Evolutionary conservation across 78 protist species (phyloP), one percentile per base, ranked within the genome.

Genomic region (Bodo saltans): DNA sequence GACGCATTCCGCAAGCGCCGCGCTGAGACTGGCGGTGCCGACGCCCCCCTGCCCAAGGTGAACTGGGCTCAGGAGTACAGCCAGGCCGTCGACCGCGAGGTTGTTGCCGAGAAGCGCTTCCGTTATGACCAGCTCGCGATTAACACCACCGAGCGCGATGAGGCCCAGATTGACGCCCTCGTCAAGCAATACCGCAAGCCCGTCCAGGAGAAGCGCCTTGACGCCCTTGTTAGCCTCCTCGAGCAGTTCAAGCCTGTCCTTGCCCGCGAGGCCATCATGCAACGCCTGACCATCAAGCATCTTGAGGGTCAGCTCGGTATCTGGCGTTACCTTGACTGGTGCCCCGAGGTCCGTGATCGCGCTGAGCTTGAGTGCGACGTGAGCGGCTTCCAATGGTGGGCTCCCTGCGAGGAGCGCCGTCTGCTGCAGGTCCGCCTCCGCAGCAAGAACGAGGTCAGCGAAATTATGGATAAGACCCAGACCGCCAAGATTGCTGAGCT

Each of bases 11-110:
- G 42, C n/a, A 8, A 47, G 60, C 60, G 60, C 60, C 60, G 60
- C 60, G 60, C 60, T 17, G 60, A 8, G 53, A 35, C 81, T 26
- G 11, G 39, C 53, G 34, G 35, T 67, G 17, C 81, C 11, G 11
- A 1, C 52, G 28, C 40, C 81, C 1, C 17, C 81, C 81, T 76
- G 30, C 81, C 81, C 32, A 38, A 76, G 81, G 38, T 76, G 69
- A 29, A 76, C 81, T 76, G 81, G 81, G 81, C 81, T 38, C 28
- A 17, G 26, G 81, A 76, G 81, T 76, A 76, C 53, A 3, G 17
- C 67, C 27, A 11, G n/a, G 81, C 25, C 37, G 3, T 76, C 81
- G 81, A 76, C 81, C 12, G 81, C 27, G 81, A 76, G 60, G 60
- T 76, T 38, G 81, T 76, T 3, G 26, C 81, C 69, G 81, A 76